Base-by-base conservation (phyloP, 1,284 basidiomycete genomes). In the Rhizoctonia solani region DNA sequence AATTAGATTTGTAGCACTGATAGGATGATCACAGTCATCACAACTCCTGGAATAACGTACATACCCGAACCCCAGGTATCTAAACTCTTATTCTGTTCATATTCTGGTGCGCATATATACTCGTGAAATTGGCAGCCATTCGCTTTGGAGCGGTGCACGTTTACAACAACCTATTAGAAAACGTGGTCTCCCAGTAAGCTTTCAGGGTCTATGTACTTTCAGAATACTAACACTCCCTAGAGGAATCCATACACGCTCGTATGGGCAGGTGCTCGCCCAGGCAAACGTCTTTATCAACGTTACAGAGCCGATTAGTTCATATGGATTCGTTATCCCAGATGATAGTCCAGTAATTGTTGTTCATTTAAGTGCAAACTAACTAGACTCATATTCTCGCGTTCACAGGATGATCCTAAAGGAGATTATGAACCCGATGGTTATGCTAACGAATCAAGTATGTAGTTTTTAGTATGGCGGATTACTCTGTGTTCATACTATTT, bases 391-490 rank as follows among this genome's bases (percentile, higher is more conserved):
- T 39, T 39, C 16, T 39, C 37, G 37, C 3, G n/a, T 37, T 9
- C 23, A 4, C n/a, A 61, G 58, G 58, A 61, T 61, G 29, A 49
- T 21, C 58, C 58, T 23, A 39, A 46, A 13, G 58, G 58, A 6
- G 58, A 61, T 46, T 61, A 50, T 47, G 58, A 61, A 25, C 58
- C 58, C n/a, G 58, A 61, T 29, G 58, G 58, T 4, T 61, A 61
- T 50, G 58, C 58, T 21, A 61, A 61, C 32, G 58, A 61, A 19
- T 61, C 58, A 16, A 61, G 58, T 61, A 50, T 44, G 58, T 61
- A 13, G 3, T 9, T 4, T 3, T 27, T 23, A 32, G 16, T 21
- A 27, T 44, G 16, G 25, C 14, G 5, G n/a, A 11, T 19, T 32
- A 2, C 16, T 47, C 34, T 9, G 8, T 8, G 9, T 3, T n/a